A percentile compares a stretch with the other conserved stretches of the same genome.
Evolutionary conservation across 2,329 filamentous ascomycete genomes (phyloP).

Genomic region (Ophiognomonia clavigignenti-juglandacearum): DNA sequence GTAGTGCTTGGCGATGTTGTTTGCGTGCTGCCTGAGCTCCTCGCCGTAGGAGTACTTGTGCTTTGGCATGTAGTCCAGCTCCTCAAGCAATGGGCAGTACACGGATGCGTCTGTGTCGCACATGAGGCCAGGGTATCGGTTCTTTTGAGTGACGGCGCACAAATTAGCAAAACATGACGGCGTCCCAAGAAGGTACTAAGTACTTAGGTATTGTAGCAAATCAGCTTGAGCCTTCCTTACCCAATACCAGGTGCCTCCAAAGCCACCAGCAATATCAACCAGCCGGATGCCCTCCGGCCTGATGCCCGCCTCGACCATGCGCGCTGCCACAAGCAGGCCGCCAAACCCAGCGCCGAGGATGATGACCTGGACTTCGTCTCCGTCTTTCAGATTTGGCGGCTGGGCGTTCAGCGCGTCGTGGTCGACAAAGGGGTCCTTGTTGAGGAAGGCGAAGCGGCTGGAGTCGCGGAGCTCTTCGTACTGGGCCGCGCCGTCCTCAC

Average conservation of each 20-base stretch:
- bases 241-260: constrained; percentile 50
- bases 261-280: constrained; percentile 37
- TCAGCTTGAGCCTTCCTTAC: no score
- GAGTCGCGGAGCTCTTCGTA: constrained; percentile 25
- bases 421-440: constrained; percentile 31
- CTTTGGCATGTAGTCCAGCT: constrained; percentile 53
- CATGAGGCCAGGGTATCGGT: constrained; percentile 42
- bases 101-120: constrained; percentile 57
- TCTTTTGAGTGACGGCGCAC: constrained; percentile 19
- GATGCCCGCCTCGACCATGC: constrained; percentile 30
- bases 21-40: constrained; percentile 40
- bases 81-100: constrained; percentile 58
- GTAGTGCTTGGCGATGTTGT: constrained; percentile 39
- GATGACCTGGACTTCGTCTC: constrained; percentile 6
- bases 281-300: constrained; percentile 33
- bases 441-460: constrained; percentile 21
- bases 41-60: constrained; percentile 32
- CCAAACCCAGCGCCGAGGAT: constrained; percentile 31
- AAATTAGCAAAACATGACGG: no score
- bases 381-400: neutral
- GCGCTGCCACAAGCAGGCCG: constrained; percentile 28
- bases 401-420: constrained; percentile 25
- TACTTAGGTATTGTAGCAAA: no score
- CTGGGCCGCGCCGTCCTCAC: constrained; percentile 27
- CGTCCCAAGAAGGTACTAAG: no score